phyloP scores from a whole-genome alignment of 768 basidiomycete species.

The Kwoniella pini region DNA sequence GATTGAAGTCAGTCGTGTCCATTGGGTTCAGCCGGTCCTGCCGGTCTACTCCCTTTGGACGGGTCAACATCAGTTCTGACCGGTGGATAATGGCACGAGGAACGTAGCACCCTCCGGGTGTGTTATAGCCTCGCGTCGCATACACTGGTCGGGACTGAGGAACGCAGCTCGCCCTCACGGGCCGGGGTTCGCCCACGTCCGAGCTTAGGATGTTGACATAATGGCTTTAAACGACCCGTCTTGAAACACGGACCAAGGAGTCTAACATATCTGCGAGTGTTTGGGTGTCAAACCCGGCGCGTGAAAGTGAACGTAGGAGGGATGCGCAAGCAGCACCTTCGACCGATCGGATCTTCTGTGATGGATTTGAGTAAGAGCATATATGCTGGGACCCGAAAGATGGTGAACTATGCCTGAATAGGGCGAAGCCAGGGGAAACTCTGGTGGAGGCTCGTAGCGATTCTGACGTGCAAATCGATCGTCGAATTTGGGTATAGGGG shows the following conservation, averaged over 20 bases:
- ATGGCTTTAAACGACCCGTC: slow-evolving; percentile 78
- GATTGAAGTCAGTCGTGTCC: slow-evolving; percentile 70
- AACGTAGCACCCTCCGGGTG: slow-evolving; percentile 67
- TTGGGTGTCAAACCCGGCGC: slow-evolving; percentile 71
- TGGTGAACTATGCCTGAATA: slow-evolving; percentile 88
- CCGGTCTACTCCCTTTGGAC: slow-evolving; percentile 62
- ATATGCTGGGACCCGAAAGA: slow-evolving; percentile 85
- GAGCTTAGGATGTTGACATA: slow-evolving; percentile 74
- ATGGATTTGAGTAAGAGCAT: slow-evolving; percentile 77
- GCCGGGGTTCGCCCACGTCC: slow-evolving; percentile 61
- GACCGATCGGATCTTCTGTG: slow-evolving; percentile 72
- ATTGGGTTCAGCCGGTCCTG: slow-evolving; percentile 62
- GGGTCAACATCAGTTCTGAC: slow-evolving; percentile 71
- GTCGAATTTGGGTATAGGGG: slow-evolving; percentile 94
- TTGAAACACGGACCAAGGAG: slow-evolving; percentile 86
- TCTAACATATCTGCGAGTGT: slow-evolving; percentile 80
- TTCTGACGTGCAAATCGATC: slow-evolving; percentile 96
- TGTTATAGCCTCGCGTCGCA: slow-evolving; percentile 67
- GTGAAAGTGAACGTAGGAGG: slow-evolving; percentile 69
- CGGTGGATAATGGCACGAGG: slow-evolving; percentile 63
- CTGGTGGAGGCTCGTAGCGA: slow-evolving; percentile 93
- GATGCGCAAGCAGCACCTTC: slow-evolving; percentile 68
- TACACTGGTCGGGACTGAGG: slow-evolving; percentile 65
- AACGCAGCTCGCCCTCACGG: slow-evolving; percentile 64
- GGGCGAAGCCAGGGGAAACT: slow-evolving; percentile 94